A percentile compares a stretch with the other conserved stretches of the same genome.
These are phyloP conservation scores for Colletotrichum sp. DNA, from an alignment of 2,329 filamentous ascomycete genomes.

Conservation along the genomic window DNA sequence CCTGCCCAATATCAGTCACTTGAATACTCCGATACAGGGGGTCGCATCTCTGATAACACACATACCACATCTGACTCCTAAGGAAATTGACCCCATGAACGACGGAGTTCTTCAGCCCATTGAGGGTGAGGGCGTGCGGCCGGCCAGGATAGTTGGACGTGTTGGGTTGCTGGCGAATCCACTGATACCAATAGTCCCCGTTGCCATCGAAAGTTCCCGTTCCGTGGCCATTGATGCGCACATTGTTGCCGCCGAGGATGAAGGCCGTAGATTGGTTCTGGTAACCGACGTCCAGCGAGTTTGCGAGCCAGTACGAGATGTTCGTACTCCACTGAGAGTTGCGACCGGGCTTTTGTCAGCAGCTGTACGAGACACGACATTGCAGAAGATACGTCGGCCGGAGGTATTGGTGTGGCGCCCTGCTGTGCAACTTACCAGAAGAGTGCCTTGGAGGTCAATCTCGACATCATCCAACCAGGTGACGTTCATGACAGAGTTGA, in stretches of 20 bases:
- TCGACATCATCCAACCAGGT: conserved; percentile 2
- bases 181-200: conserved; percentile 57
- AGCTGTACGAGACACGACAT: background rate
- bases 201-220: conserved; percentile 56
- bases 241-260: conserved; percentile 51
- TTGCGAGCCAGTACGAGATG: conserved; percentile 49
- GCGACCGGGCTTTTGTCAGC: background rate
- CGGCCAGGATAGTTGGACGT: conserved; percentile 44
- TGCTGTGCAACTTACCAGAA: background rate
- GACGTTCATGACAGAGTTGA: conserved; percentile 22
- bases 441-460: background rate
- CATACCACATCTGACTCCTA: conserved; percentile 57
- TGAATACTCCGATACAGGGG: background rate
- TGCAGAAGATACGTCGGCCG: rapidly evolving
- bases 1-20: background rate
- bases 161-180: conserved; percentile 32
- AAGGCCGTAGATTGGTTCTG: conserved; percentile 53
- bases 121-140: conserved; percentile 55
- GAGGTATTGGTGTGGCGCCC: background rate
- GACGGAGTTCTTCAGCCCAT: conserved; percentile 46
- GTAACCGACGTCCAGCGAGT: conserved; percentile 48
- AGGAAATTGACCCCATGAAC: conserved; percentile 50
- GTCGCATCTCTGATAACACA: background rate
- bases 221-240: conserved; percentile 48
- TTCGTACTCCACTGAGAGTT: conserved; percentile 36